Percentiles rank a stretch among this genome's conserved stretches.
Conservation (phyloP, 495 filamentous ascomycete species). For the Neurospora sp. region DNA sequence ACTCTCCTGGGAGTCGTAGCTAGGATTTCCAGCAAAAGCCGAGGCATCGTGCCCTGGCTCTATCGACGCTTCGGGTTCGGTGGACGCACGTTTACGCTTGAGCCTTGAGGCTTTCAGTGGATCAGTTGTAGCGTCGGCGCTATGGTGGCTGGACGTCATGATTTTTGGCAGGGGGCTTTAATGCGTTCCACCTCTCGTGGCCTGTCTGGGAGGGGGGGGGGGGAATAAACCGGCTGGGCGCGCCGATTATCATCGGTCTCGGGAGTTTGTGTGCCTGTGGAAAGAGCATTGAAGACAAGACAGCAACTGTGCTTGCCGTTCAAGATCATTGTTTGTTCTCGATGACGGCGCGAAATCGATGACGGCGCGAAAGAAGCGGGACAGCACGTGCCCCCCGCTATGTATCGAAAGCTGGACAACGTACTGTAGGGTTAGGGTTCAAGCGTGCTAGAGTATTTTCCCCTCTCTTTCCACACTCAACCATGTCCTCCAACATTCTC, state of each 20-base stretch:
- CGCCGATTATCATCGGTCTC: neutral
- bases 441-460: neutral
- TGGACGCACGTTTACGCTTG: conserved; percentile 7
- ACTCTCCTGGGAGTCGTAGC: neutral
- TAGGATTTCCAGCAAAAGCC: neutral
- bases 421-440: neutral
- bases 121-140: neutral
- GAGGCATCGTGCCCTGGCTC: neutral
- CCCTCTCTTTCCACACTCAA: neutral
- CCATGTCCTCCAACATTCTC: neutral
- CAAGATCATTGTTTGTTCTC: neutral
- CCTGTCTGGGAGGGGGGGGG: neutral
- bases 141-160: neutral
- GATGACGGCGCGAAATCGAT: conserved; percentile 22
- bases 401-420: too few species aligned
- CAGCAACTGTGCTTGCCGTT: neutral
- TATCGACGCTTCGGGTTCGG: neutral
- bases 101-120: neutral
- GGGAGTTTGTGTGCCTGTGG: neutral
- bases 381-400: conserved; percentile 23
- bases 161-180: neutral
- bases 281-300: neutral
- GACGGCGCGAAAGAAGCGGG: conserved; percentile 29
- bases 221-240: neutral
- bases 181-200: neutral